Evolutionary conservation across 2,329 filamentous ascomycete species (phyloP).

Genomic region (Lasiodiplodia gonubiensis): DNA sequence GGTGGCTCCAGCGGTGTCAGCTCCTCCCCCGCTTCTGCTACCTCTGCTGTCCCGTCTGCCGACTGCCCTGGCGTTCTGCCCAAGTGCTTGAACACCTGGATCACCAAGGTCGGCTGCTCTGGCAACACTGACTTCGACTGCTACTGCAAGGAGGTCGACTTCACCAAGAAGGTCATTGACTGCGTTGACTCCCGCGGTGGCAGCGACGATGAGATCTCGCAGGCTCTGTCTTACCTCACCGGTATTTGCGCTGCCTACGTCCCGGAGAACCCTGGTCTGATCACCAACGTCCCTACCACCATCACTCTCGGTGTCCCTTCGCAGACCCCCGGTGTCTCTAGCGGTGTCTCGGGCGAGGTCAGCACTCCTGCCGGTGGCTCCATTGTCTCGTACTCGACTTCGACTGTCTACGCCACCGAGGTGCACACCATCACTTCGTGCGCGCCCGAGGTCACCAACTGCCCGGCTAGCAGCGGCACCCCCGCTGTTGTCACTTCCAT

Average conservation of each 20-base stretch:
- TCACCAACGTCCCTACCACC: constrained; percentile 72
- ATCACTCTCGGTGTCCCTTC: constrained; percentile 50
- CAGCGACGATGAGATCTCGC: constrained; percentile 67
- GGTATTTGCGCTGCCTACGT: constrained; percentile 85
- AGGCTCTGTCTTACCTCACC: constrained; percentile 82
- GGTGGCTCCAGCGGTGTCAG: constrained; percentile 16
- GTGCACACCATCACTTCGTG: constrained; percentile 24
- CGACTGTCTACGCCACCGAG: constrained; percentile 25
- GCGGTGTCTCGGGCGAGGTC: constrained; percentile 35
- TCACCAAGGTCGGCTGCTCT: constrained; percentile 72
- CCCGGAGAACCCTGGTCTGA: constrained; percentile 79
- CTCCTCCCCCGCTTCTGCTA: constrained; percentile 26
- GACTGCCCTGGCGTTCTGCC: constrained; percentile 75
- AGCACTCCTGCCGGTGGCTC: constrained; percentile 21
- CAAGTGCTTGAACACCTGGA: constrained; percentile 90
- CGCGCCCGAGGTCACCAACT: constrained; percentile 30
- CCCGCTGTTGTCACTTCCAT: constrained; percentile 16
- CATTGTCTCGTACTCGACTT: constrained; percentile 19
- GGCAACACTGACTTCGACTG: constrained; percentile 83
- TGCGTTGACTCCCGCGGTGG: constrained; percentile 81
- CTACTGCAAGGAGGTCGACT: constrained; percentile 82
- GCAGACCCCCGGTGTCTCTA: constrained; percentile 55
- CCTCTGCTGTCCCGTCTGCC: constrained; percentile 31
- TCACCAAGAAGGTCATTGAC: constrained; percentile 78
- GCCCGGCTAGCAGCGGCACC: constrained; percentile 32